phyloP scores from a whole-genome alignment of 805 yeast genomes.

The Zygotorulaspora chibaensis region DNA sequence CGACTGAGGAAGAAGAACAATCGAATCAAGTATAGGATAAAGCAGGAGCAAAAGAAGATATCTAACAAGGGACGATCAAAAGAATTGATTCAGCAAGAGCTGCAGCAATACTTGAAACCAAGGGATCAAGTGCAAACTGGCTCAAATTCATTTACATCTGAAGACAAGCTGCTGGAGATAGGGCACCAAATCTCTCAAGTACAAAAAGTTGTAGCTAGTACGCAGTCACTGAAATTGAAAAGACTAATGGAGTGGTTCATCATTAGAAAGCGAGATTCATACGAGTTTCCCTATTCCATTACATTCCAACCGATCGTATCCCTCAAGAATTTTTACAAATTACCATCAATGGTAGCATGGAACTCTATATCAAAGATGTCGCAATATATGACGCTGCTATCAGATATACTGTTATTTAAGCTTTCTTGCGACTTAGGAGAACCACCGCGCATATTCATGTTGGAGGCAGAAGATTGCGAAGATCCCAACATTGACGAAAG shows the following conservation, averaged over 20 bases:
- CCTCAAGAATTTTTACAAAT: slow-evolving; percentile 17
- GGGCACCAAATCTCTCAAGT: slow-evolving; percentile 14
- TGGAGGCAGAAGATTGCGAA: slow-evolving; percentile 3
- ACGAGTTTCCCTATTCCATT: slow-evolving; percentile 24
- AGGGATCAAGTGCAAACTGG: not conserved
- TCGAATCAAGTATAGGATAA: slow-evolving; percentile 14
- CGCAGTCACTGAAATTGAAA: slow-evolving; percentile 12
- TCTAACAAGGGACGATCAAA: slow-evolving; percentile 6
- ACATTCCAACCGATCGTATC: slow-evolving; percentile 28
- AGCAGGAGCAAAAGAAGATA: slow-evolving; percentile 11
- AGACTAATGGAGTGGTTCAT: slow-evolving; percentile 22
- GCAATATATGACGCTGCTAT: slow-evolving; percentile 17
- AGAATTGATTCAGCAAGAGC: slow-evolving; percentile 1
- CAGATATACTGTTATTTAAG: slow-evolving; percentile 13
- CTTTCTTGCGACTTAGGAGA: slow-evolving; percentile 14
- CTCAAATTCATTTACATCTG: not conserved
- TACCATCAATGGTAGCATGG: slow-evolving; percentile 21
- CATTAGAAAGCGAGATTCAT: slow-evolving; percentile 20
- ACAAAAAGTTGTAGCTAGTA: slow-evolving; percentile 11
- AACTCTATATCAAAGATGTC: slow-evolving; percentile 23
- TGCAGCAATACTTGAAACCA: not conserved
- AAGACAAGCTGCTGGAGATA: slow-evolving; percentile 1
- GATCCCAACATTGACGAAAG: slow-evolving; percentile 4
- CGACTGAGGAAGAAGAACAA: slow-evolving; percentile 19
- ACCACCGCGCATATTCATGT: slow-evolving; percentile 4